phyloP scores from a whole-genome alignment of 2,329 filamentous ascomycete genomes.

The Pyrenochaeta sp. region DNA sequence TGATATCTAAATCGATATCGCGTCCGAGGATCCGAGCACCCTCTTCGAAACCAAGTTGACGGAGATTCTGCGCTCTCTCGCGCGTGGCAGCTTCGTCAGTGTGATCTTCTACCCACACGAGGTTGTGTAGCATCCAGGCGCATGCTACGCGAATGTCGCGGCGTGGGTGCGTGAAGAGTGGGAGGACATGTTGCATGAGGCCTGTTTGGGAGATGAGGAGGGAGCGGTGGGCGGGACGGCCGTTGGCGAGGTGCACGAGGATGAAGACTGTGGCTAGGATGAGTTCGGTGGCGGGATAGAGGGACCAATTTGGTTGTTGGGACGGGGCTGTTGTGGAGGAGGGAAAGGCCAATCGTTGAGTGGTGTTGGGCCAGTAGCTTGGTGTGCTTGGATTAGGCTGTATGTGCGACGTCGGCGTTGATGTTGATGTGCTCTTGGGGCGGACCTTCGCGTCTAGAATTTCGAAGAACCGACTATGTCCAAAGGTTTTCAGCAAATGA shows the following conservation, averaged over 20 bases:
- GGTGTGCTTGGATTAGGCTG: constrained; percentile 24
- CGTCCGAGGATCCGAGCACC: constrained; percentile 68
- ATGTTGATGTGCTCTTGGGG: constrained; percentile 47
- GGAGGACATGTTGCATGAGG: constrained; percentile 75
- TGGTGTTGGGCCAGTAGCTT: constrained; percentile 65
- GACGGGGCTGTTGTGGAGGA: constrained; percentile 18
- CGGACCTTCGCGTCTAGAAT: constrained; percentile 82
- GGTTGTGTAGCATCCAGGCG: constrained; percentile 85
- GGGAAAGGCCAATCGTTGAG: constrained; percentile 65
- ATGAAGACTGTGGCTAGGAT: constrained; percentile 81
- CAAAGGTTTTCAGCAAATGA: constrained; percentile 77
- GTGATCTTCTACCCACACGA: constrained; percentile 82
- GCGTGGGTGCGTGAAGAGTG: constrained; percentile 76
- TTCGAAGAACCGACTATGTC: constrained; percentile 79
- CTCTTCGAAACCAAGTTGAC: constrained; percentile 73
- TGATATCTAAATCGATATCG: constrained; percentile 81
- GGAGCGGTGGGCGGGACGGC: constrained; percentile 78
- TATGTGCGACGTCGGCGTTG: constrained; percentile 10
- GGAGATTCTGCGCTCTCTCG: constrained; percentile 73
- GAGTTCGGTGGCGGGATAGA: constrained; percentile 64
- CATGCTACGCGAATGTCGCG: constrained; percentile 78
- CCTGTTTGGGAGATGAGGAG: constrained; percentile 72
- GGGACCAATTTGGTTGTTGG: constrained; percentile 55
- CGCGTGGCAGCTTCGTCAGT: constrained; percentile 71
- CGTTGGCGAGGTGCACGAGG: constrained; percentile 87